phyloP scores from a whole-genome alignment of 2,329 filamentous ascomycete species.

The Alternaria atra region DNA sequence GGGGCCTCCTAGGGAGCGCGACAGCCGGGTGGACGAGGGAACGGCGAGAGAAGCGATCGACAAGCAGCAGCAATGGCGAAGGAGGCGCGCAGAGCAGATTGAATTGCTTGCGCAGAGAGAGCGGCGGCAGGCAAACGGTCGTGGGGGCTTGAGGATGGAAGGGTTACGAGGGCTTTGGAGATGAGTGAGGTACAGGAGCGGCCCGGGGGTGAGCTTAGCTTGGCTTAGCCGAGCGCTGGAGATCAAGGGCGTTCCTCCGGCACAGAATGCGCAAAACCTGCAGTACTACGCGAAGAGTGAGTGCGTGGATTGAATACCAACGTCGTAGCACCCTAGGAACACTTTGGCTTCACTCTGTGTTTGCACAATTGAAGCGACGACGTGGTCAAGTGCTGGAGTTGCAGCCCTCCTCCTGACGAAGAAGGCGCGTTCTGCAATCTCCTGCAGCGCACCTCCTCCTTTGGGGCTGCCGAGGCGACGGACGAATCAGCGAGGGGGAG shows the following conservation, averaged over 20 bases:
- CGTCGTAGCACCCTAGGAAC: background rate
- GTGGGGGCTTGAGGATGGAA: conserved; percentile 26
- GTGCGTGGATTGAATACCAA: background rate
- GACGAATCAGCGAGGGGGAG: conserved; percentile 2
- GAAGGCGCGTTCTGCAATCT: conserved; percentile 41
- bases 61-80: conserved; percentile 33
- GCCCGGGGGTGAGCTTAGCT: conserved; percentile 34
- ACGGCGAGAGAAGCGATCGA: conserved; percentile 22
- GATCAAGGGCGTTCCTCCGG: conserved; percentile 25
- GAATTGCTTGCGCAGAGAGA: conserved; percentile 40
- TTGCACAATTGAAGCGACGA: background rate
- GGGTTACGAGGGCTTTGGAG: conserved; percentile 36
- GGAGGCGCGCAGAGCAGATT: conserved; percentile 36
- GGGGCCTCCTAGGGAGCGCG: conserved; percentile 46
- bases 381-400: background rate
- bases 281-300: background rate
- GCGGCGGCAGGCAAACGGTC: conserved; percentile 15
- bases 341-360: background rate
- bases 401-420: conserved; percentile 27
- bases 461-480: conserved; percentile 10
- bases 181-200: conserved; percentile 43
- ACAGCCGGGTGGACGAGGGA: conserved; percentile 31
- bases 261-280: background rate
- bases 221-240: conserved; percentile 43
- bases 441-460: conserved; percentile 37